Evolutionary conservation across 169 alveolate genomes (phyloP).

Genomic region (Ichthyophthirius multifiliis): DNA sequence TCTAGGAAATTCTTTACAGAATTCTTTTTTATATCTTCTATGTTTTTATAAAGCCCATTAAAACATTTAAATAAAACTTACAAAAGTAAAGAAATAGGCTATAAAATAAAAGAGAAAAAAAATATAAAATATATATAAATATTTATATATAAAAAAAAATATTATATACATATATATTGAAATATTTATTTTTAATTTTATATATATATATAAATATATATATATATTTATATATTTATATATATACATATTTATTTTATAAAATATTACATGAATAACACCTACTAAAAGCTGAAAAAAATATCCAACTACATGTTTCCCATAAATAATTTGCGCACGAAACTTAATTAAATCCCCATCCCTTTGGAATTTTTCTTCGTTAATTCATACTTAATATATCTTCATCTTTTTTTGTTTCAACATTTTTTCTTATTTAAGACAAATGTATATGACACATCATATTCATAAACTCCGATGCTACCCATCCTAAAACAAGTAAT

Average conservation of each 20-base stretch:
- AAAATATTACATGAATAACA: conserved; percentile 69
- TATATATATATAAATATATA: too few species aligned
- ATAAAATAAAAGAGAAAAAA: conserved; percentile 66
- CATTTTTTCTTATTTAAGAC: conserved; percentile 84
- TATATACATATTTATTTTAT: conserved; percentile 5
- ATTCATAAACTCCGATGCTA: conserved; percentile 91
- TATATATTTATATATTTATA: too few species aligned
- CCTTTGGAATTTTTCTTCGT: conserved; percentile 93
- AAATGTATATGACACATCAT: conserved; percentile 93
- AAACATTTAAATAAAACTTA: conserved; percentile 82
- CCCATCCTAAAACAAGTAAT: conserved; percentile 49
- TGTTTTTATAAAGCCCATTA: conserved; percentile 95
- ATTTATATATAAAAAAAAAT: too few species aligned
- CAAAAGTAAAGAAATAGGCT: conserved; percentile 55
- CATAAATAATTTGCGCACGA: conserved; percentile 98
- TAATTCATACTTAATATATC: conserved; percentile 82
- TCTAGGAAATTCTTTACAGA: conserved; percentile 80
- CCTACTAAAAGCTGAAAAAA: conserved; percentile 82
- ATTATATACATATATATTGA: too few species aligned
- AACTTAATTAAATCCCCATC: conserved; percentile 95
- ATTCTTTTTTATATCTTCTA: conserved; percentile 86
- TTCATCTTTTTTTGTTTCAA: conserved; percentile 27
- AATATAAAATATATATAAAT: neutral
- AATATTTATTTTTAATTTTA: too few species aligned
- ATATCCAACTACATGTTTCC: conserved; percentile 96